Evolutionary conservation across 2,329 filamentous ascomycete species (phyloP), one percentile per base, ranked within the genome.

Genomic region (Trichoderma koningiopsis): DNA sequence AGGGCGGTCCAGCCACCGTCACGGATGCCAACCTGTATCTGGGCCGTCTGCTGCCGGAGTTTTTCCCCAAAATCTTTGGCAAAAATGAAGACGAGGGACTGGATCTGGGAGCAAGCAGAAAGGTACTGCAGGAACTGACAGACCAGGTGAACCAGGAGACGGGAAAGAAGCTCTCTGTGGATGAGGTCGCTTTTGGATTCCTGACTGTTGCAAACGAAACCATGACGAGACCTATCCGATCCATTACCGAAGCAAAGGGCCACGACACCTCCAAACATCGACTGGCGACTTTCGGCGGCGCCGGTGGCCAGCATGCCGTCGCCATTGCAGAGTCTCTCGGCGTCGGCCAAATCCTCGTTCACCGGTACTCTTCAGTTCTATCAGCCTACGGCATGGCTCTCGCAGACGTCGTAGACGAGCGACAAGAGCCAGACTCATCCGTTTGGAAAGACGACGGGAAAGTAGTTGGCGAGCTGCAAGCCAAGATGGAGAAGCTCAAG

Each of bases 1-100:
- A 97, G 79, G 92, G 91, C 0, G 94, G 94, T 0, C 94, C 94
- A 4, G 85, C 94, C 5, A 96, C 94, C 0, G 94, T 97, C n/a
- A 97, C 94, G 0, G 94, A 97, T 77, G 94, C 94, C 1, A 97
- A 97, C 74, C 79, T 97, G 6, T 93, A 93, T 74, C 87, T 97
- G 0, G 94, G 94, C 0, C 87, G 94, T 49, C 83, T 98, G 4
- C 81, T 97, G 1, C 94, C 94, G 0, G 92, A 96, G 71, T 97
- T 96, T 83, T 97, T 97, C 76, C 94, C 94, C 0, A 95, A 94
- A 78, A 97, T 98, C 70, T 97, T 98, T 74, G 95, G 95, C 57
- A 91, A 93, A 78, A 91, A 94, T 56, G 94, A 97, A 77, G 86
- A 97, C 69, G 88, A 96, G 77, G 90, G 90, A 0, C 81, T 97